Base-by-base conservation (phyloP, 2,329 filamentous ascomycete species). In the Aspergillus thermomutatus region DNA sequence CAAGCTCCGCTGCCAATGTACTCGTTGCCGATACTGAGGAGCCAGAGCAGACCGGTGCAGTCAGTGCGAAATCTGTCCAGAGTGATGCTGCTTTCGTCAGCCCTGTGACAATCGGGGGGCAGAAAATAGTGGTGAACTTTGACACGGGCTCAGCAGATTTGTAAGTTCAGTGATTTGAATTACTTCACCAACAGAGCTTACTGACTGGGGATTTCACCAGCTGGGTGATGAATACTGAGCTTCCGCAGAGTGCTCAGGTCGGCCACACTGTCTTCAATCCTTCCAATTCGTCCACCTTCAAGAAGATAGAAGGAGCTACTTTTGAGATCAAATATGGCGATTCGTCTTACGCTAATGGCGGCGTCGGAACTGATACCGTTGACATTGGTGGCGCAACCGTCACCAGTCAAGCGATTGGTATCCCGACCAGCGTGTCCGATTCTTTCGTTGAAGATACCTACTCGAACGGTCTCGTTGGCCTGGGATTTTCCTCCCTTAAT, bases 141-240 rank as follows among this genome's bases (percentile, higher is more conserved):
- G 88, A 91, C 72, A 88, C 87, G n/a, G 88, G 88, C 55, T 90
- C 87, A 1, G 83, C 88, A 11, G 88, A 91, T 72, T 80, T 90
- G 77, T 85, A 79, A 69, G 82, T 70, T 0, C 14, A 21, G 51
- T 8, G 11, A 1, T 25, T 7, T 19, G 17, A 2, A 40, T 52
- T 21, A n/a, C 17, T n/a, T 4, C n/a, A 17, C 23, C 14, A 2
- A 40, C 52, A 50, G 5, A 10, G 34, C 14, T 47, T 47, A 25
- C 51, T 52, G 17, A 54, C 45, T 21, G n/a, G 28, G 2, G 19
- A 4, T 19, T 47, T 26, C 6, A 14, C 40, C 63, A 85, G 83
- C 53, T 91, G 87, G 88, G 83, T 88, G 23, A 88, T 91, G 76
- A 88, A 83, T 75, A 85, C 83, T 17, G 69, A 80, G 54, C 80